These are phyloP conservation scores for Naganishia randhawae DNA, from an alignment of 768 basidiomycete species.

Conservation along the genomic window DNA sequence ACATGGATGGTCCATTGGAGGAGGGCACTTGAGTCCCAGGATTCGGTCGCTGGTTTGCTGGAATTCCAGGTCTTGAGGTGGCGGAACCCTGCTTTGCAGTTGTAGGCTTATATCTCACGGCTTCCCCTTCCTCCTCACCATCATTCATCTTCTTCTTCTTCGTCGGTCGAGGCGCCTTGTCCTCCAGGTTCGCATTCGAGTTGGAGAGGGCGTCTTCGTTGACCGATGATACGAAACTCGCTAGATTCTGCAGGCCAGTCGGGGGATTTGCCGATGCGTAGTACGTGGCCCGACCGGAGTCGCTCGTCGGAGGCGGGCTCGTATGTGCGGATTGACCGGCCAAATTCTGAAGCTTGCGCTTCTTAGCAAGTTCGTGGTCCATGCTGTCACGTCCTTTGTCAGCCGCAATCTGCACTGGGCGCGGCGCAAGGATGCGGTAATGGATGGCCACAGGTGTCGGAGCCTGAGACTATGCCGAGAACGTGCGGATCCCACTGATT, in stretches of 20 bases:
- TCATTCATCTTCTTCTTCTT: conserved; percentile 13
- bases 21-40: background rate
- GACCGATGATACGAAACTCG: conserved; percentile 12
- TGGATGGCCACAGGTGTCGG: background rate
- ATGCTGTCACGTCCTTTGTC: conserved; percentile 6
- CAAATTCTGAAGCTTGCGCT: conserved; percentile 13
- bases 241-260: conserved; percentile 1
- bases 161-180: background rate
- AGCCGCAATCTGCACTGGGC: background rate
- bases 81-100: background rate
- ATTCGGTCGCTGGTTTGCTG: background rate
- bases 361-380: conserved; percentile 7
- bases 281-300: background rate
- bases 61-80: background rate
- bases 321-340: background rate
- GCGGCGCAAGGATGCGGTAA: background rate
- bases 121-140: background rate
- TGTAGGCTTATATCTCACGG: background rate
- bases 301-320: background rate
- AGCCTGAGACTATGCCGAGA: background rate
- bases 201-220: background rate
- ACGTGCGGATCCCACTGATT: background rate
- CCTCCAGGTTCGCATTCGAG: background rate
- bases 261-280: conserved; percentile 7
- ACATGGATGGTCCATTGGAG: background rate